These are phyloP conservation scores for Aspergillus ochraceus DNA, from an alignment of 2,329 filamentous ascomycete species.

Conservation along the genomic window DNA sequence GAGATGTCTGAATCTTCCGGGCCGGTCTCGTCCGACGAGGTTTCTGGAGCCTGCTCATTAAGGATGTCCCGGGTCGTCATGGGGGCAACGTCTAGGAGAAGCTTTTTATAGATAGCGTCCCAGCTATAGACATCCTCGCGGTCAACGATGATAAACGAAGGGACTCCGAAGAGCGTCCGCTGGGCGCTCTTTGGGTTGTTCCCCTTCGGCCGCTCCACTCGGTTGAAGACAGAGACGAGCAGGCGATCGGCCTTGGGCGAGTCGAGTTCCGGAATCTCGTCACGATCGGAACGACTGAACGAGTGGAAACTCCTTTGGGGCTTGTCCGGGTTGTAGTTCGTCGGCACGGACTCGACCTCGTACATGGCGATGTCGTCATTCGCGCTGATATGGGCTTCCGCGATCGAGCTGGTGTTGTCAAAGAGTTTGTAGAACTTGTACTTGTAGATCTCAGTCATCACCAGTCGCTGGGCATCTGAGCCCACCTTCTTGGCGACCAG, in stretches of 20 bases:
- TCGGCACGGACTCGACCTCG: conserved; percentile 76
- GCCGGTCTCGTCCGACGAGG: conserved; percentile 52
- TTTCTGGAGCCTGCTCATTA: conserved; percentile 48
- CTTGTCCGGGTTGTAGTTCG: conserved; percentile 66
- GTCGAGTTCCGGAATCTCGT: conserved; percentile 41
- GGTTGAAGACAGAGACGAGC: conserved; percentile 51
- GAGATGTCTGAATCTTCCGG: conserved; percentile 67
- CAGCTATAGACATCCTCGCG: conserved; percentile 69
- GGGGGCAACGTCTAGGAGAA: conserved; percentile 72
- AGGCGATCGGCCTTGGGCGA: conserved; percentile 48
- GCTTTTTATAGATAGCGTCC: conserved; percentile 74
- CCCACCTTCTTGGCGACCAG: conserved; percentile 56
- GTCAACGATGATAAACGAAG: conserved; percentile 69
- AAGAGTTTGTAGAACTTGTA: conserved; percentile 85
- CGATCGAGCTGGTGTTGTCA: conserved; percentile 66
- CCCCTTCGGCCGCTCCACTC: conserved; percentile 27
- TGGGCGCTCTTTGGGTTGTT: conserved; percentile 26
- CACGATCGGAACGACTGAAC: conserved; percentile 35
- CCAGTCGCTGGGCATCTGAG: conserved; percentile 59
- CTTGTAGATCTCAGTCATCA: conserved; percentile 80
- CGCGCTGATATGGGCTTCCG: conserved; percentile 66
- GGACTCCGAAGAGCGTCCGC: conserved; percentile 42
- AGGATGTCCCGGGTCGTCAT: conserved; percentile 72
- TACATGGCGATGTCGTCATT: conserved; percentile 68
- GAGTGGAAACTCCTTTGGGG: conserved; percentile 47